Evolutionary conservation across 1,139 yeast species (phyloP).

Genomic region (Diutina sp.): DNA sequence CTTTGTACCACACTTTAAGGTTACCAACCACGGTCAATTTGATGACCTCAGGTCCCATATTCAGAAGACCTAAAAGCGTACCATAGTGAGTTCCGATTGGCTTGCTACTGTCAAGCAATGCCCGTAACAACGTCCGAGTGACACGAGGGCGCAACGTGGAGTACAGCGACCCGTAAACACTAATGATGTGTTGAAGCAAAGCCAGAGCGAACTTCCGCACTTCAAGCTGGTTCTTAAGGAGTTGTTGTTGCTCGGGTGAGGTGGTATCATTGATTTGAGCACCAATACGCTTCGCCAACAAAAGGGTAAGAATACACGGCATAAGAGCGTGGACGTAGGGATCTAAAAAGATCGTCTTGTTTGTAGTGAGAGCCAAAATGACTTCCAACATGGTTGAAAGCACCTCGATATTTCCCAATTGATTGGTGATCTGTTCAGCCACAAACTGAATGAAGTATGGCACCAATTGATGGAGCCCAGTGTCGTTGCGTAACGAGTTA

Average conservation of each 20-base stretch:
- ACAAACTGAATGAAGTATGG: constrained; percentile 95
- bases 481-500: constrained; percentile 75
- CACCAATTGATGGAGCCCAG: constrained; percentile 91
- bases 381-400: constrained; percentile 87
- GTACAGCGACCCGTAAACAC: constrained; percentile 74
- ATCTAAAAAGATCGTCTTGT: constrained; percentile 79
- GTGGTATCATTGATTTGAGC: constrained; percentile 25
- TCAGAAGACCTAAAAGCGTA: constrained; percentile 72
- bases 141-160: constrained; percentile 89
- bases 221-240: constrained; percentile 35
- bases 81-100: constrained; percentile 91
- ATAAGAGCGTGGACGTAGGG: constrained; percentile 94
- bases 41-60: constrained; percentile 80
- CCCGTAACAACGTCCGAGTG: constrained; percentile 82
- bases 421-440: constrained; percentile 90
- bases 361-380: constrained; percentile 71
- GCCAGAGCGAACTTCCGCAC: constrained; percentile 86
- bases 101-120: constrained; percentile 65
- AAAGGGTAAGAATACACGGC: constrained; percentile 86
- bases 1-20: constrained; percentile 63
- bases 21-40: constrained; percentile 80
- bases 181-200: constrained; percentile 62
- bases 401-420: constrained; percentile 59
- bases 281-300: constrained; percentile 86
- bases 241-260: constrained; percentile 13